Evolutionary conservation across 2,329 filamentous ascomycete genomes (phyloP), one percentile per base, ranked within the genome.

Genomic region (Trichoderma sp.): DNA sequence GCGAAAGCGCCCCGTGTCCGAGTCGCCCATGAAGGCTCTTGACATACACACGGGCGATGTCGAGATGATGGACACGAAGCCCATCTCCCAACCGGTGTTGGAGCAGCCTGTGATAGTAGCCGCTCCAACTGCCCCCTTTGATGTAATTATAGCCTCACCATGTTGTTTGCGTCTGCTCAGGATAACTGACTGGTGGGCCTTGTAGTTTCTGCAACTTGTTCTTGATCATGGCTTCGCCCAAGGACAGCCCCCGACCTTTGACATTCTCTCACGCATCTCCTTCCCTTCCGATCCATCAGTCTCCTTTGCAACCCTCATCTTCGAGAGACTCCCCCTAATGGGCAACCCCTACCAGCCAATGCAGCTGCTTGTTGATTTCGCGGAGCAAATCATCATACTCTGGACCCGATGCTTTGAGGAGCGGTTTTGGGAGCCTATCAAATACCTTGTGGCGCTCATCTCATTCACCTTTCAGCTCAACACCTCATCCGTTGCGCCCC

Each of bases 401-500:
- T 94, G 91, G 90, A 81, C 81, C 17, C 82, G 81, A 21, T 93
- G 90, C 72, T 77, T 88, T 7, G 79, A 83, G 12, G 90, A 93
- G 70, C 80, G 81, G 68, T 79, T 86, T 75, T 86, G 87, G 71
- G 78, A 80, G 12, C 89, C 90, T 0, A 80, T 93, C 47, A 84
- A 84, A 67, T 80, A 91, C 44, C 78, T 94, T 3, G 78, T 90
- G 24, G 84, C 88, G 24, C 79, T 91, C 41, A 72, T 92, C 14
- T 80, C 83, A 14, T 88, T 89, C 67, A 84, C 88, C 0, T 77
- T 93, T 5, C 83, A 86, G 52, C 79, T 86, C 4, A 84, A 91
- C 71, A 84, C 86, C 0, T 78, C 82, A 2, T 79, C 81, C 7
- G 82, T 89, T 14, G 85, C 85, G 2, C 82, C 86, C 0, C 79